Base-by-base conservation (phyloP, 805 yeast genomes). In the Suhomyces xylopsoci region DNA sequence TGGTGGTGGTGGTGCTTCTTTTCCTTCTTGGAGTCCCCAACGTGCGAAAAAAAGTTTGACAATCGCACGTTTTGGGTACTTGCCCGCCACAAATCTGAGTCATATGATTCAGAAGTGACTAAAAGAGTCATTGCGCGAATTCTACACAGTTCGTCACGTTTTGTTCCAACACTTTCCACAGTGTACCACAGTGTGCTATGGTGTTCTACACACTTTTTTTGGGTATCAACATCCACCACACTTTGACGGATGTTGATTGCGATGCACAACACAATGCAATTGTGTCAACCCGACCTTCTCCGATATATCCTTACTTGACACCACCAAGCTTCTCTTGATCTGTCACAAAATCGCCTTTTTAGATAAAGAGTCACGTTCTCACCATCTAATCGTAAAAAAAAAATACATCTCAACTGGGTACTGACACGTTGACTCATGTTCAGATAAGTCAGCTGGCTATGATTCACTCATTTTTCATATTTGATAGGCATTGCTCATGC, bases 401-500 rank as follows among this genome's bases (percentile, higher is more conserved):
- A 17, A 38, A 15, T 8, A 17, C n/a, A 40, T 20, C 45, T n/a
- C 45, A 10, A 42, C 24, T 26, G 19, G 32, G 19, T n/a, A 7
- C 34, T 17, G 22, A 24, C 36, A 44, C 47, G 20, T 25, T 44
- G 47, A 25, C 30, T 24, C 44, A 25, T 26, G 44, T 24, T 83
- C 88, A 7, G 30, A 28, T 25, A 25, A 25, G 36, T 19, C 15
- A 14, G 28, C 45, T 12, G 45, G 42, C 12, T n/a, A 81, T 88
- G 40, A 83, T 91, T 45, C 85, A 86, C 71, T 88, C 97, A 9
- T 87, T 92, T 64, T 89, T 91, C 88, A 82, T 93, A 51, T 93
- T 87, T 65, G 97, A 93, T 67, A 81, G 94, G 65, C 97, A 93
- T 70, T 89, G 97, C 70, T 73, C 87, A 57, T 92, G 98, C 68